phyloP scores from a whole-genome alignment of 768 basidiomycete genomes.

The Lentinula sp. region DNA sequence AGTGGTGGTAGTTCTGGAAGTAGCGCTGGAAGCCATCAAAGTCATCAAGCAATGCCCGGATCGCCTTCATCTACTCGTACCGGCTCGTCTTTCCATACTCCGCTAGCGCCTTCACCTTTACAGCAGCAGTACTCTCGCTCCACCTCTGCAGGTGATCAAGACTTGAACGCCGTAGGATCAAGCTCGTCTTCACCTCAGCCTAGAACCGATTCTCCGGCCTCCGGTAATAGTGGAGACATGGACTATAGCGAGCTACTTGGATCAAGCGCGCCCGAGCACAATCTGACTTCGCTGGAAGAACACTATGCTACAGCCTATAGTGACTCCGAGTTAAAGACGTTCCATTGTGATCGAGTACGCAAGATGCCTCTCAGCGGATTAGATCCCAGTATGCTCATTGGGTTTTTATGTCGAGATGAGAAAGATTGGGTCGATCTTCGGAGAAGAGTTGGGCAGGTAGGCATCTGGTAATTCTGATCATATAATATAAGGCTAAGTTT shows the following conservation, averaged over 20 bases:
- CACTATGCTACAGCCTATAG: slow-evolving; percentile 74
- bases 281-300: slow-evolving; percentile 43
- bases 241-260: slow-evolving; percentile 31
- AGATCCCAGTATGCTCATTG: slow-evolving; percentile 96
- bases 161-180: slow-evolving; percentile 12
- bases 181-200: slow-evolving; percentile 20
- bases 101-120: slow-evolving; percentile 57
- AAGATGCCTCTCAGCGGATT: slow-evolving; percentile 90
- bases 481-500: not conserved
- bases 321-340: slow-evolving; percentile 70
- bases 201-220: slow-evolving; percentile 4
- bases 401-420: slow-evolving; percentile 82
- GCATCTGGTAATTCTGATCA: slow-evolving; percentile 17
- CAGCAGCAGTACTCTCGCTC: slow-evolving; percentile 54
- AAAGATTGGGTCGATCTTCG: slow-evolving; percentile 83
- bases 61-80: slow-evolving; percentile 50
- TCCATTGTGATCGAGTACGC: slow-evolving; percentile 93
- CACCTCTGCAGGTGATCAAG: slow-evolving; percentile 16
- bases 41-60: slow-evolving; percentile 25
- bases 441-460: slow-evolving; percentile 63
- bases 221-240: slow-evolving; percentile 14
- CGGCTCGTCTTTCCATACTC: slow-evolving; percentile 53
- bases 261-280: slow-evolving; percentile 1
- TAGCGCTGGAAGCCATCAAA: slow-evolving; percentile 18
- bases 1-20: slow-evolving; percentile 5